Evolutionary conservation across 805 yeast species (phyloP).

Genomic region (Kuraishia borneana): DNA sequence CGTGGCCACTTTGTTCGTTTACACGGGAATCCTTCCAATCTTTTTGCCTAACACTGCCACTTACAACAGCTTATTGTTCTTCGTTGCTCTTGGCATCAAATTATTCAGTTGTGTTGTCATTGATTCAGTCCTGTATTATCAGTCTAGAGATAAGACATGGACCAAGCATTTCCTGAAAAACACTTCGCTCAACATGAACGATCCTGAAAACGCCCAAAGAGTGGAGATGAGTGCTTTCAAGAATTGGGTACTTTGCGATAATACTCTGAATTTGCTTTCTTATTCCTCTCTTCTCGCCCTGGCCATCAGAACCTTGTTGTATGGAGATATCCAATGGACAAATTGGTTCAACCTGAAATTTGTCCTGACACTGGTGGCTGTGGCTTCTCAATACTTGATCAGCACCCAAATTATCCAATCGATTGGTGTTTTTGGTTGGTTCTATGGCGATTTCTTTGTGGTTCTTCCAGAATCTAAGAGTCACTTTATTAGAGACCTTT

Average conservation of each 20-base stretch:
- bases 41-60: constrained; percentile 15
- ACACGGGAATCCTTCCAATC: constrained; percentile 30
- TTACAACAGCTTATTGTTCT: constrained; percentile 19
- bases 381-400: constrained; percentile 57
- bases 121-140: constrained; percentile 40
- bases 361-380: constrained; percentile 47
- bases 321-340: constrained; percentile 11
- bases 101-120: constrained; percentile 38
- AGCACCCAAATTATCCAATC: constrained; percentile 56
- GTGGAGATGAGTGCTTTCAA: constrained; percentile 33
- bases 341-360: constrained; percentile 38
- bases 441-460: constrained; percentile 75
- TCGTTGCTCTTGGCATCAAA: constrained; percentile 29
- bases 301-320: constrained; percentile 6
- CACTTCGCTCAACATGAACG: constrained; percentile 38
- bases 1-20: constrained; percentile 30
- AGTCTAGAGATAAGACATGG: constrained; percentile 50
- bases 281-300: constrained; percentile 7
- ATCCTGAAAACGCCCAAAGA: constrained; percentile 2
- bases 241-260: constrained; percentile 62
- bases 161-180: constrained; percentile 54
- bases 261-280: constrained; percentile 6
- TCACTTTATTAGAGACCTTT: constrained; percentile 20
- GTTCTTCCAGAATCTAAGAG: constrained; percentile 29
- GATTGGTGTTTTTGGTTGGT: constrained; percentile 83